Percentiles rank a stretch among this genome's conserved stretches.
Conservation (phyloP, 2,329 filamentous ascomycete genomes). For the Cordyceps militaris region DNA sequence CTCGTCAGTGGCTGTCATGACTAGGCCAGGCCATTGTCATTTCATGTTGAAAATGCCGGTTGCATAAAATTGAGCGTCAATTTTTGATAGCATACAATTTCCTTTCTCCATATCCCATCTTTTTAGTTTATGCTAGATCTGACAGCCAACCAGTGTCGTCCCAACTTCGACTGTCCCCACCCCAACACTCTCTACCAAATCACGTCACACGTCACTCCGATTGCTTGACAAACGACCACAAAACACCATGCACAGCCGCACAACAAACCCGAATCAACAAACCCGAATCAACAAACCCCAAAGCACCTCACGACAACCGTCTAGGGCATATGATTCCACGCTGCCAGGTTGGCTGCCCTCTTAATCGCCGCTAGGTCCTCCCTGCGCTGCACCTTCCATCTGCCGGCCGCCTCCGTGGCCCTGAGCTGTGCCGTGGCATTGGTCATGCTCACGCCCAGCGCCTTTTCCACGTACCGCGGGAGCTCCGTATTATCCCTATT, state of each 20-base stretch:
- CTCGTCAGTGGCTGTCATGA: too few relatives aligned
- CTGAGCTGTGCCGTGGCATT: conserved; percentile 19
- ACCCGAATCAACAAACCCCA: not conserved
- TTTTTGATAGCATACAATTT: too few relatives aligned
- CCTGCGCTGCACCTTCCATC: conserved; percentile 21
- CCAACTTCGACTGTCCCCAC: too few relatives aligned
- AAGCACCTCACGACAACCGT: not conserved
- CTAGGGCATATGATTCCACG: not conserved
- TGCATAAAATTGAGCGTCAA: too few relatives aligned
- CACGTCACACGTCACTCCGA: not conserved
- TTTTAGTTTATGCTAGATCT: too few relatives aligned
- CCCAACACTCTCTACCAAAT: not conserved
- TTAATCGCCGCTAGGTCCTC: conserved; percentile 16
- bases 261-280: not conserved
- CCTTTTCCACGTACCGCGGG: conserved; percentile 20
- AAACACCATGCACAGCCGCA: not conserved
- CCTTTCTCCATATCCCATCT: too few relatives aligned
- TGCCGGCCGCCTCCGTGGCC: conserved; percentile 15
- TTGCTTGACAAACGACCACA: not conserved
- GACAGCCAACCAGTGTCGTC: too few relatives aligned
- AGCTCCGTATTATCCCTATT: conserved; percentile 23
- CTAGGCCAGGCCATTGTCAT: too few relatives aligned
- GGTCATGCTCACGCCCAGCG: conserved; percentile 18
- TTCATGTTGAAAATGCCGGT: too few relatives aligned
- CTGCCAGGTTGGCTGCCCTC: not conserved